Percentiles rank a stretch among this genome's conserved stretches.
Conservation (phyloP, 2,329 filamentous ascomycete species). For the Mollisia scopiformis region DNA sequence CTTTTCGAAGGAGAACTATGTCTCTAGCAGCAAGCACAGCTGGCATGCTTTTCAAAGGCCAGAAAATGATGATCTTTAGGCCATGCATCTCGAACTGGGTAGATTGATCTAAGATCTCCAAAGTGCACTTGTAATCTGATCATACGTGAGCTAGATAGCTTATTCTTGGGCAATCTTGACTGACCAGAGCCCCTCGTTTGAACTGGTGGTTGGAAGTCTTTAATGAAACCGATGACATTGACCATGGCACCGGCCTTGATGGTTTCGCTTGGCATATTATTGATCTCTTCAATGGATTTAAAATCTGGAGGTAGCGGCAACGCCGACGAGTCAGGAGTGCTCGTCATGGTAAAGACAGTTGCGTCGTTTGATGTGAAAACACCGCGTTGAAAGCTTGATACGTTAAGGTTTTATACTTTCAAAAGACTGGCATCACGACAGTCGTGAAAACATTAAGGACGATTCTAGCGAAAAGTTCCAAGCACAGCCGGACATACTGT, state of each 20-base stretch:
- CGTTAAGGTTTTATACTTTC: too few species aligned
- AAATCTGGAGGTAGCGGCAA: constrained; percentile 45
- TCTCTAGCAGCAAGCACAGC: constrained; percentile 54
- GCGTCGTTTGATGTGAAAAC: too few species aligned
- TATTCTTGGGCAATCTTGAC: constrained; percentile 13
- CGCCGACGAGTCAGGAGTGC: background rate
- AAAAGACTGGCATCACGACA: background rate
- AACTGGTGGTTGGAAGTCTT: constrained; percentile 61
- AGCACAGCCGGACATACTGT: background rate
- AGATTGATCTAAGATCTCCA: constrained; percentile 64
- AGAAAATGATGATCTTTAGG: constrained; percentile 62
- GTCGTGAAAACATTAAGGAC: background rate
- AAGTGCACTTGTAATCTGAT: constrained; percentile 65
- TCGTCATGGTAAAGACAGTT: constrained; percentile 17
- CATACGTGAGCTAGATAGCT: too few species aligned
- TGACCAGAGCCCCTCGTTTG: constrained; percentile 55
- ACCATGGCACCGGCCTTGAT: constrained; percentile 40
- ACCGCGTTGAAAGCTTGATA: too few species aligned
- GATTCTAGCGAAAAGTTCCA: background rate
- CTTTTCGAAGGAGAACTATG: constrained; percentile 63
- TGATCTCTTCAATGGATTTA: constrained; percentile 42
- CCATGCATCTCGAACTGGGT: constrained; percentile 44
- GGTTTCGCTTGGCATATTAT: constrained; percentile 47
- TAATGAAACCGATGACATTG: constrained; percentile 72
- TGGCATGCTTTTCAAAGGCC: constrained; percentile 52